These are phyloP conservation scores for Hirschfeldia incana DNA, from an alignment of 345 rosid genomes.

Conservation along the genomic window DNA sequence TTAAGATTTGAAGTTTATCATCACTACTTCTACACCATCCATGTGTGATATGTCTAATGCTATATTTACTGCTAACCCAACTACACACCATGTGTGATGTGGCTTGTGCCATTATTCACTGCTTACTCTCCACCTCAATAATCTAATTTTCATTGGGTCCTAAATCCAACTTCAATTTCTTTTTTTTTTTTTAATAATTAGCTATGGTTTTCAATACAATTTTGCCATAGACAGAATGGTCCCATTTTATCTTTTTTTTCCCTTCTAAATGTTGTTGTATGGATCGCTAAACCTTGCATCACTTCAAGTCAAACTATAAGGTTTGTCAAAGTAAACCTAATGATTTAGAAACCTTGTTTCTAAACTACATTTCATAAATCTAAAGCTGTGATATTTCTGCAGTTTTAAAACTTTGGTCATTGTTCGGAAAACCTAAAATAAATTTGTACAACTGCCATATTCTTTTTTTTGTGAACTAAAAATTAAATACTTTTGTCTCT, in stretches of 20 bases:
- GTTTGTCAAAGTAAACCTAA: not conserved
- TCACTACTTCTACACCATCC: not conserved
- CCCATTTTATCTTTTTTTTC: not conserved
- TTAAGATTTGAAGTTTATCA: not conserved
- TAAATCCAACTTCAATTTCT: not conserved
- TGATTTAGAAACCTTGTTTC: not conserved
- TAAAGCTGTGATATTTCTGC: not conserved
- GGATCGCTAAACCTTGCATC: not conserved
- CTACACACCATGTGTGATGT: slow-evolving; percentile 20
- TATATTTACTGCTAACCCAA: not conserved
- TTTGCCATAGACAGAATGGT: not conserved
- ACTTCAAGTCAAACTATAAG: not conserved
- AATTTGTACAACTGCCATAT: not conserved
- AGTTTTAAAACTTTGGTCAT: not conserved
- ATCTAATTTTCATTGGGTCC: not conserved
- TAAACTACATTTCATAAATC: not conserved
- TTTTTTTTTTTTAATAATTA: too few relatives aligned
- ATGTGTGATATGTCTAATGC: slow-evolving; percentile 18
- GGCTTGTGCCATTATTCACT: not conserved
- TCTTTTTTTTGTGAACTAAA: not conserved
- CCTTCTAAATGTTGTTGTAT: not conserved
- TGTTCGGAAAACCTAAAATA: not conserved
- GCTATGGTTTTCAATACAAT: not conserved
- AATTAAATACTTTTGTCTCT: not conserved
- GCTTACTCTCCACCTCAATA: not conserved